phyloP scores from a whole-genome alignment of 352 stramenopile species.

The Pythium phragmiticola region DNA sequence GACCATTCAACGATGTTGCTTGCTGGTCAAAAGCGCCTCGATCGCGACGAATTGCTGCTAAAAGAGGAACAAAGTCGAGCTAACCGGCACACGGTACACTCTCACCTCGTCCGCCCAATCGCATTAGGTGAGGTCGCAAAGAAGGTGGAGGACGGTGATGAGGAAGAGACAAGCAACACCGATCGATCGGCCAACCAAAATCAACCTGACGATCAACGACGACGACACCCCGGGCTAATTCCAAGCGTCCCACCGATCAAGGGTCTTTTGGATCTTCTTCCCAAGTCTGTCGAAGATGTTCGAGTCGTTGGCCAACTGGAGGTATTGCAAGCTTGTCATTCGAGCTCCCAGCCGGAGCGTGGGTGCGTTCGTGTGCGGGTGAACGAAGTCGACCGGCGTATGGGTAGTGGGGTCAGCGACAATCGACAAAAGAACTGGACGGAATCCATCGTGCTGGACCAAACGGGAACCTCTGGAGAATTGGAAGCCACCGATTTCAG shows the following conservation, averaged over 20 bases:
- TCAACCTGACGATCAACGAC: slow-evolving; percentile 39
- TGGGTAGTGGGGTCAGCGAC: slow-evolving; percentile 39
- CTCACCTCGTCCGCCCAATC: slow-evolving; percentile 51
- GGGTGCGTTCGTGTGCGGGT: slow-evolving; percentile 76
- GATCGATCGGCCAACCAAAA: not conserved
- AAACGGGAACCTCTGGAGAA: slow-evolving; percentile 72
- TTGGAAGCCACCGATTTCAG: slow-evolving; percentile 67
- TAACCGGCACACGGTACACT: slow-evolving; percentile 42
- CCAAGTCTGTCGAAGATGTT: slow-evolving; percentile 63
- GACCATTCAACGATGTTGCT: slow-evolving; percentile 75
- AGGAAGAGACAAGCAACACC: not conserved
- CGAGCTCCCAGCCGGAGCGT: slow-evolving; percentile 57
- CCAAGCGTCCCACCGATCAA: slow-evolving; percentile 81
- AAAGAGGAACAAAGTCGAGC: slow-evolving; percentile 57
- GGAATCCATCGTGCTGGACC: slow-evolving; percentile 64
- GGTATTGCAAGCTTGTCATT: slow-evolving; percentile 83
- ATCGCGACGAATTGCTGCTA: slow-evolving; percentile 73
- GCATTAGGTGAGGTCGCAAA: not conserved
- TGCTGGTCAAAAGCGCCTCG: slow-evolving; percentile 71
- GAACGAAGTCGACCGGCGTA: slow-evolving; percentile 42
- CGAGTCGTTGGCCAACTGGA: slow-evolving; percentile 64
- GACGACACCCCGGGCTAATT: slow-evolving; percentile 67
- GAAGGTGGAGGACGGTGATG: not conserved
- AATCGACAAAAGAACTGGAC: slow-evolving; percentile 69
- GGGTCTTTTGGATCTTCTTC: slow-evolving; percentile 77